A percentile compares a stretch with the other conserved stretches of the same genome.
Conservation (phyloP, 805 yeast species). For the Scheffersomyces spartinae region DNA sequence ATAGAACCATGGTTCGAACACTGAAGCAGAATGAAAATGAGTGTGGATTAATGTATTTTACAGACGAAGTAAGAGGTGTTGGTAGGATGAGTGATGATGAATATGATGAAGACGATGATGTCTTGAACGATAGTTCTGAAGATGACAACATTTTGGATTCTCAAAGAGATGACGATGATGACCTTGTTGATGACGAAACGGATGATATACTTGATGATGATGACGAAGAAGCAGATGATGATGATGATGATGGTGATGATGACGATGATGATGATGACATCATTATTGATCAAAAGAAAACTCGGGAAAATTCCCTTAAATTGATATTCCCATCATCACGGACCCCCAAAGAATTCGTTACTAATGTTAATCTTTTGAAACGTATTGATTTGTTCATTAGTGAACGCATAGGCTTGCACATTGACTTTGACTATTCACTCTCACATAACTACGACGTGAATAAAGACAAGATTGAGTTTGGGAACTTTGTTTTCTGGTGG, state of each 20-base stretch:
- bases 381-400: slow-evolving; percentile 35
- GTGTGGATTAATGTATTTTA: slow-evolving; percentile 28
- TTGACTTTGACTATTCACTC: slow-evolving; percentile 26
- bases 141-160: no score
- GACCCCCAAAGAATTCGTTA: slow-evolving; percentile 27
- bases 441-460: slow-evolving; percentile 27
- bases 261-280: slow-evolving; percentile 12
- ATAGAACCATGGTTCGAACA: slow-evolving; percentile 24
- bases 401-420: slow-evolving; percentile 26
- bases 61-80: slow-evolving; percentile 10
- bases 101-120: slow-evolving; percentile 6
- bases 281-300: slow-evolving; percentile 18
- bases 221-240: no score
- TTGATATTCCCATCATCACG: slow-evolving; percentile 26
- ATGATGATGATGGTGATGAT: not conserved
- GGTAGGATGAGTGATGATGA: slow-evolving; percentile 3
- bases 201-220: slow-evolving; percentile 2
- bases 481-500: slow-evolving; percentile 75
- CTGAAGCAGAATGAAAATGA: slow-evolving; percentile 26
- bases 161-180: slow-evolving; percentile 2
- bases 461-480: slow-evolving; percentile 34
- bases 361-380: slow-evolving; percentile 27
- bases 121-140: slow-evolving; percentile 4
- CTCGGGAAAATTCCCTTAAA: slow-evolving; percentile 13
- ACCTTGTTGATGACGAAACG: slow-evolving; percentile 2